Evolutionary conservation across 108 stramenopile species (phyloP).

Genomic region (Skeletonema tropicum): DNA sequence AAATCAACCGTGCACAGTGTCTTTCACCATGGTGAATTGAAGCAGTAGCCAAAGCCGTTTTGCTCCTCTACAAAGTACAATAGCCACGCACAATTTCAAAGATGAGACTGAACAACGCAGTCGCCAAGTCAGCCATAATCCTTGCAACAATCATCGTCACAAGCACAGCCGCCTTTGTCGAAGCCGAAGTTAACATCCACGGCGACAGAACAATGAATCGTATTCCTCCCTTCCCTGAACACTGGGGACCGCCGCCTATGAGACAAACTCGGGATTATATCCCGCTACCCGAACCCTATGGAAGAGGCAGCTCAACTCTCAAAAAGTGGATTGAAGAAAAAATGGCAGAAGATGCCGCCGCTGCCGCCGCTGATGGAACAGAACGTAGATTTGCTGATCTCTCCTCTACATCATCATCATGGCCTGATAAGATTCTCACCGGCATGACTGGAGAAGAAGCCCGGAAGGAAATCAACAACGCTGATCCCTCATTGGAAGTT

Average conservation of each 20-base stretch:
- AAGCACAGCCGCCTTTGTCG: neutral
- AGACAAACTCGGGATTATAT: slow-evolving; percentile 34
- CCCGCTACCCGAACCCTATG: slow-evolving; percentile 26
- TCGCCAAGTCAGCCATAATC: neutral
- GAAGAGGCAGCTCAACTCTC: slow-evolving; percentile 26
- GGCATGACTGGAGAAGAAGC: slow-evolving; percentile 58
- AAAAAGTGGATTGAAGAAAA: slow-evolving; percentile 31
- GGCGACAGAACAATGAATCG: neutral
- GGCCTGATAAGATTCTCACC: slow-evolving; percentile 29
- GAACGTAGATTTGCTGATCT: neutral
- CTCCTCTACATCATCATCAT: neutral
- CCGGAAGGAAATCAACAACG: slow-evolving; percentile 16
- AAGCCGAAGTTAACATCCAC: neutral
- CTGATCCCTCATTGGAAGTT: slow-evolving; percentile 14
- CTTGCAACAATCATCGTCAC: slow-evolving; percentile 1
- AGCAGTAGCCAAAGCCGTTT: neutral
- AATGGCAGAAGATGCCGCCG: slow-evolving; percentile 27
- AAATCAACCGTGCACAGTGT: neutral
- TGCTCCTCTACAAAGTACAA: neutral
- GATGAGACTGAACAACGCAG: neutral
- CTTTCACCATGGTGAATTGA: neutral
- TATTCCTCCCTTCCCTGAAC: slow-evolving; percentile 4
- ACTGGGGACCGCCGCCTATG: slow-evolving; percentile 13
- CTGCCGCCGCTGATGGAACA: neutral
- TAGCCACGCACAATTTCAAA: neutral